Base-by-base conservation (phyloP, 352 stramenopile genomes). In the Phytophthora litchii region DNA sequence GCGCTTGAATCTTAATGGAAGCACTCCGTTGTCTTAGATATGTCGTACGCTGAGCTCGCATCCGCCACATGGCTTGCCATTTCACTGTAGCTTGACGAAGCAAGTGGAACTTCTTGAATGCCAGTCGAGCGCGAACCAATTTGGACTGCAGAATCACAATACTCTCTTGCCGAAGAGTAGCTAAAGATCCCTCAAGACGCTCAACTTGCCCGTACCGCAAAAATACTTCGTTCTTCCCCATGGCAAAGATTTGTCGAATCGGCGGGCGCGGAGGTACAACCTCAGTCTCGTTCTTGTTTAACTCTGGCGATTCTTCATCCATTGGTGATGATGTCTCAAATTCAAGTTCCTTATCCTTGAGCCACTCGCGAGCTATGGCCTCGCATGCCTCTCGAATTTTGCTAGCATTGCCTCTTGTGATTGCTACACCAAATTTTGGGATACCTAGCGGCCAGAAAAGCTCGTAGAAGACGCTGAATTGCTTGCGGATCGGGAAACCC, bases 401-500 rank as follows among this genome's bases (percentile, higher is more conserved):
- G 41, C 46, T 63, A 6, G 47, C 11, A 35, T 85, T 54, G 0
- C 40, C 64, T 32, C 65, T 60, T 0, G 79, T 60, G 3, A 23
- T n/a, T 23, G 54, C 60, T 0, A 69, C 62, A 0, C 51, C 35
- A 17, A 64, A 75, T n/a, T 70, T 75, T 9, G 20, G 34, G n/a
- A 77, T 49, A 0, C 51, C 63, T 2, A 92, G 64, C 7, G 72
- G 63, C 78, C 83, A 86, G 19, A 91, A 94, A 10, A 79, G 67
- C 23, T 92, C 74, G 44, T 84, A 92, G 53, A 94, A 92, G 4
- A 88, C 60, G 9, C 86, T 72, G 46, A 88, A 92, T 8, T 74
- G 73, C 32, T 91, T 90, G 7, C 89, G 86, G 44, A 94, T 93
- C 3, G 92, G 92, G 29, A 97, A 98, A 0, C 89, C 92, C 64